Conservation (phyloP, 139 green algal species). For the Tetratostichococcus sp. region DNA sequence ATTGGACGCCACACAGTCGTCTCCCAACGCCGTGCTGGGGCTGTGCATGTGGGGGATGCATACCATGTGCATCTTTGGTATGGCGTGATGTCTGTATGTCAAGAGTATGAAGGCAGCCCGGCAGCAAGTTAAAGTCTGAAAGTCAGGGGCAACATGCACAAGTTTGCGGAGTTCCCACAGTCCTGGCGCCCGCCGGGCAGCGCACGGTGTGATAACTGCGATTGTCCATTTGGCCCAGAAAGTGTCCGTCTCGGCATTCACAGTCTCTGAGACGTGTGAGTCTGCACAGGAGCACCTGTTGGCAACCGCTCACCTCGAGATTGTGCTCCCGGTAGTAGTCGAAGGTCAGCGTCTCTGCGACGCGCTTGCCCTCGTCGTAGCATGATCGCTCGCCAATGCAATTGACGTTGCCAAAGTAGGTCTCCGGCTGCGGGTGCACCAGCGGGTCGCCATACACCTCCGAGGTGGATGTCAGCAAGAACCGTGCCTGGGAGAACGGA, state of each 20-base stretch:
- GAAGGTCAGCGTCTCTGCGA: slow-evolving; percentile 94
- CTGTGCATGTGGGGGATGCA: slow-evolving; percentile 99
- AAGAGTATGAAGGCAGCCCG: too few relatives aligned
- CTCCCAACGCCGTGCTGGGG: slow-evolving; percentile 96
- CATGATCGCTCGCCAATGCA: slow-evolving; percentile 94
- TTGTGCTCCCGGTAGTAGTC: slow-evolving; percentile 93
- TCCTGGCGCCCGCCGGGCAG: too few relatives aligned
- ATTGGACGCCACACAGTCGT: slow-evolving; percentile 96
- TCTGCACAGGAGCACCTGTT: too few relatives aligned
- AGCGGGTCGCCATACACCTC: slow-evolving; percentile 99
- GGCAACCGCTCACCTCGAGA: slow-evolving; percentile 46
- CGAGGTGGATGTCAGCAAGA: slow-evolving; percentile 89
- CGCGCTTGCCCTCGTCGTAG: slow-evolving; percentile 98
- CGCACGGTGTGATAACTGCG: too few relatives aligned
- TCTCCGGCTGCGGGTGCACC: slow-evolving; percentile 95
- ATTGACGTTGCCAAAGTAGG: slow-evolving; percentile 99
- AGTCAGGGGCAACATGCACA: too few relatives aligned
- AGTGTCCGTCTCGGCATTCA: too few relatives aligned
- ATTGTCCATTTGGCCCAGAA: too few relatives aligned
- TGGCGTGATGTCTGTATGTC: too few relatives aligned
- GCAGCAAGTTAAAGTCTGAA: too few relatives aligned
- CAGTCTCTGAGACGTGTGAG: too few relatives aligned
- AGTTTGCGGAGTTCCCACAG: too few relatives aligned
- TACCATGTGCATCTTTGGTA: too few relatives aligned
- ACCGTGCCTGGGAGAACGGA: slow-evolving; percentile 75